Percentiles rank a stretch among this genome's conserved stretches.
phyloP scores from a whole-genome alignment of 2,329 filamentous ascomycete species.

The Elsinoe necatrix region DNA sequence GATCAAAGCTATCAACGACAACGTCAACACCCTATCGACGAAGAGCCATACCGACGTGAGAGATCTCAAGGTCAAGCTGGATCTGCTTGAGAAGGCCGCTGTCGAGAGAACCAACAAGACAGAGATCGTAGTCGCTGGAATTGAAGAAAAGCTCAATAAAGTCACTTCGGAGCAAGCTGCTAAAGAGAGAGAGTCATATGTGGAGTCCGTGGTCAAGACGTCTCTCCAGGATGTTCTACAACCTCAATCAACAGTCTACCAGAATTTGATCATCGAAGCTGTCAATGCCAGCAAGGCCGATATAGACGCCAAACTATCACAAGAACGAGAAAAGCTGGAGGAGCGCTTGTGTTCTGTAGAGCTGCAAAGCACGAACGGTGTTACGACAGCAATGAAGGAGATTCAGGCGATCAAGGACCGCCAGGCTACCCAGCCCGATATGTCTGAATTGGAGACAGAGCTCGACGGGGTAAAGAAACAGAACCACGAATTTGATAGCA shows the following conservation, averaged over 20 bases:
- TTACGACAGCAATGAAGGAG: not conserved
- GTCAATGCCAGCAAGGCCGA: not conserved
- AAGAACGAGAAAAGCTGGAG: not conserved
- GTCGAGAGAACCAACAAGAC: not conserved
- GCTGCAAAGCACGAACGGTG: not conserved
- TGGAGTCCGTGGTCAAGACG: not conserved
- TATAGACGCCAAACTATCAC: not conserved
- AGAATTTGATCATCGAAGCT: not conserved
- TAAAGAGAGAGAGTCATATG: not conserved
- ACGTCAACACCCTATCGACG: not conserved
- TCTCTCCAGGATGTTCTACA: not conserved
- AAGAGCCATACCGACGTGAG: not conserved
- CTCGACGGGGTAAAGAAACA: not conserved
- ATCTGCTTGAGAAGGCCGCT: not conserved
- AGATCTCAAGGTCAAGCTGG: not conserved
- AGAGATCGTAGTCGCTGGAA: not conserved
- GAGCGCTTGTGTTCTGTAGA: not conserved
- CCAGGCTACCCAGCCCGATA: not conserved
- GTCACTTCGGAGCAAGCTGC: not conserved
- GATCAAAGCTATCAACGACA: not conserved
- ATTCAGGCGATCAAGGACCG: not conserved
- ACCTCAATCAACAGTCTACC: not conserved
- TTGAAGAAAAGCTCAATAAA: not conserved
- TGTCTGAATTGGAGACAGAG: not conserved
- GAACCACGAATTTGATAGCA: not conserved